phyloP scores from a whole-genome alignment of 305 asterid genomes.

The Stenogyne calaminthoides region DNA sequence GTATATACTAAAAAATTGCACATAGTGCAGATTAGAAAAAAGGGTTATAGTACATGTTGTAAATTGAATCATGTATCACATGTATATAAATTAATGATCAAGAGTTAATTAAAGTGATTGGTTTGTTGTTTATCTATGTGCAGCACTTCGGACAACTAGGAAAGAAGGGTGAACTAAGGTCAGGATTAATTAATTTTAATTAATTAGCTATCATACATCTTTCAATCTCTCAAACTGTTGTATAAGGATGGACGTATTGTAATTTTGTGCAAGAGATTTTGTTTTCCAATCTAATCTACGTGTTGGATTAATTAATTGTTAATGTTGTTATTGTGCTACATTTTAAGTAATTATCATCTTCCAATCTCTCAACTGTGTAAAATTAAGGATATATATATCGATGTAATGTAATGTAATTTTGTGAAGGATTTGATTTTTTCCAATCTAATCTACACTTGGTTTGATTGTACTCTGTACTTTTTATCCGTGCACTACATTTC shows the following conservation, averaged over 20 bases:
- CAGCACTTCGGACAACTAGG: conserved; percentile 35
- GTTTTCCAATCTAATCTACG: conserved; percentile 24
- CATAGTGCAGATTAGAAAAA: too few species aligned
- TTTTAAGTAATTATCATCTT: too few species aligned
- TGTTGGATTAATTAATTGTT: too few species aligned
- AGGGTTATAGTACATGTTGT: too few species aligned
- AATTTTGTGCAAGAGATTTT: conserved; percentile 24
- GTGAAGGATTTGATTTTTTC: conserved; percentile 14
- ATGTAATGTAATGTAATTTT: conserved; percentile 28
- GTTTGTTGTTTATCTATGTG: not conserved
- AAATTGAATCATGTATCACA: too few species aligned
- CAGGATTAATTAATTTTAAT: conserved; percentile 1
- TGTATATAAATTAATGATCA: not conserved
- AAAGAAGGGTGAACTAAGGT: conserved; percentile 12
- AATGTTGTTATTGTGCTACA: too few species aligned
- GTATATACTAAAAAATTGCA: too few species aligned
- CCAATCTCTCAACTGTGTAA: too few species aligned
- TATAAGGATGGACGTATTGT: not conserved
- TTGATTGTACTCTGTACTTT: conserved; percentile 19
- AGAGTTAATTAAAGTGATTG: not conserved
- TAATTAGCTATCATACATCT: conserved; percentile 3
- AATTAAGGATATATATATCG: too few species aligned
- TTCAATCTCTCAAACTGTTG: conserved; percentile 21
- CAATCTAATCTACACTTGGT: conserved; percentile 24
- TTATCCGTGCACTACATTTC: conserved; percentile 27